These are phyloP conservation scores for Zasmidium cellare DNA, from an alignment of 2,329 filamentous ascomycete genomes.

Conservation along the genomic window DNA sequence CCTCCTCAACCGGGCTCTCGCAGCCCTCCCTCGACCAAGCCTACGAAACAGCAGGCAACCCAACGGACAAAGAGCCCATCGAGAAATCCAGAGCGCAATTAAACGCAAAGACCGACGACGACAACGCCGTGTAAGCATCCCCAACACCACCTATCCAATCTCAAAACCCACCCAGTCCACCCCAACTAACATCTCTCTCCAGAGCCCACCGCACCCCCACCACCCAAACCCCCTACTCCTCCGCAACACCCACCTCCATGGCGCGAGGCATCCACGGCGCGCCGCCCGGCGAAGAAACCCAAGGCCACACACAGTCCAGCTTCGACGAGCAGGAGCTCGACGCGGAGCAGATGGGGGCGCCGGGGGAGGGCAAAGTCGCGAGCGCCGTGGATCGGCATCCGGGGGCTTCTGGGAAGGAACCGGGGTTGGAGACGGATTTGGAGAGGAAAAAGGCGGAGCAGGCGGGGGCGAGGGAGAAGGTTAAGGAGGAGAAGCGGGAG, in stretches of 20 bases:
- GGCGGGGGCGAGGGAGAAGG: constrained; percentile 40
- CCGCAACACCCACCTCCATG: constrained; percentile 40
- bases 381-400: constrained; percentile 42
- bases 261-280: constrained; percentile 47
- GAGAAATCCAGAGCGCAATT: constrained; percentile 37
- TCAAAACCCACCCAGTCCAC: constrained; percentile 1
- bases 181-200: too few species aligned
- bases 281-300: constrained; percentile 44
- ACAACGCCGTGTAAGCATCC: constrained; percentile 21
- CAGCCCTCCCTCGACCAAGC: constrained; percentile 47
- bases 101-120: constrained; percentile 37
- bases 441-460: constrained; percentile 55
- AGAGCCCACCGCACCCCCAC: constrained; percentile 40
- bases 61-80: constrained; percentile 42
- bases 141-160: neutral
- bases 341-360: constrained; percentile 49
- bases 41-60: constrained; percentile 50
- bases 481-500: constrained; percentile 40
- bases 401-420: constrained; percentile 38
- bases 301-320: constrained; percentile 41
- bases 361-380: constrained; percentile 47
- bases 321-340: constrained; percentile 50
- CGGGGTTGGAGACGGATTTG: constrained; percentile 46
- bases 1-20: constrained; percentile 37
- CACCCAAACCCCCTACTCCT: constrained; percentile 36